Evolutionary conservation across 2,329 filamentous ascomycete genomes (phyloP), one percentile per base, ranked within the genome.

Genomic region (Epichloe aotearoae): DNA sequence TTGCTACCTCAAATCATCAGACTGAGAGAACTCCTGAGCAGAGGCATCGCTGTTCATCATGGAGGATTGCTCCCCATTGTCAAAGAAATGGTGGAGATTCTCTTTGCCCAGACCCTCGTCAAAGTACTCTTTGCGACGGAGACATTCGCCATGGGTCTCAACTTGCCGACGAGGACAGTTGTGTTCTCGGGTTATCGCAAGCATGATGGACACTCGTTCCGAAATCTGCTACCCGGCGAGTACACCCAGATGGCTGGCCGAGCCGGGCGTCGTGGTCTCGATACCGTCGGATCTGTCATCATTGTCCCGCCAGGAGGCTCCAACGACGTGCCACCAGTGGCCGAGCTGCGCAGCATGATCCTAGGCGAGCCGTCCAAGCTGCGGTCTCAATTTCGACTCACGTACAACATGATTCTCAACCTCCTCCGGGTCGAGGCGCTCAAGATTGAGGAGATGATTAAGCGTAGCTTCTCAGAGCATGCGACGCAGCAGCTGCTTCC

Each of bases 401-500:
- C 94, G 0, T 98, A 98, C 73, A 98, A 97, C 69, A 98, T 98
- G 93, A 98, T 98, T 54, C 73, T 98, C 33, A 98, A 97, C 62
- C 74, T 98, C 34, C 74, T 98, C 46, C 84, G 93, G 37, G 93
- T 98, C 2, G 93, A 98, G 66, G 93, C 93, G 2, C 71, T 98
- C 57, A 97, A 96, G 71, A 97, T 98, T 59, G 93, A 98, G 66
- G 93, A 98, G 69, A 98, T 98, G 93, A 98, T 98, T 73, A 98
- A 98, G 76, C 85, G 93, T 57, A 96, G 90, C 66, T 98, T 98
- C 73, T 96, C 91, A 49, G 93, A 98, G 66, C 93, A 98, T 67
- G 91, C 91, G 23, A 97, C 91, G 0, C 93, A 98, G 63, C 90
- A 94, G 55, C 70, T 97, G 12, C 73, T 97, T 1, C 93, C 93